Conservation (phyloP, 805 yeast genomes). For the Maudiozyma serrabonitensis region DNA sequence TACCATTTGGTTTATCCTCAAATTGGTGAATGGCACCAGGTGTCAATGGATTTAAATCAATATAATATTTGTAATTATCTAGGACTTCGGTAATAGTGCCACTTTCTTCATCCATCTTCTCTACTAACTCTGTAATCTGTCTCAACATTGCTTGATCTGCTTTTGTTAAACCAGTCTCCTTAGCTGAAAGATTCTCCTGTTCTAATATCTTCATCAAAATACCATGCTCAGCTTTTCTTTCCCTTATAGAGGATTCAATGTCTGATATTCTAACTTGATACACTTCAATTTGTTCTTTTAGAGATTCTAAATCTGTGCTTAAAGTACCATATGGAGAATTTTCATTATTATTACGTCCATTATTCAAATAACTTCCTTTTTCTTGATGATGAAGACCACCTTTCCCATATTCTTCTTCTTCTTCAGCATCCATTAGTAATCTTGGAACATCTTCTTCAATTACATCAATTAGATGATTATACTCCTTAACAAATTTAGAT, state of each 20-base stretch:
- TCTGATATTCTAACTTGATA: constrained; percentile 4
- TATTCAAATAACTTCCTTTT: not conserved
- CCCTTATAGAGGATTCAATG: no score
- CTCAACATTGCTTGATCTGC: constrained; percentile 2
- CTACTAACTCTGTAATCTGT: constrained; percentile 7
- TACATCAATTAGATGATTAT: constrained; percentile 9
- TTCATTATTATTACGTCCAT: not conserved
- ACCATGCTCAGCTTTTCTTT: constrained; percentile 3
- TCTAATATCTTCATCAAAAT: not conserved
- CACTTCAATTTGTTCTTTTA: constrained; percentile 8
- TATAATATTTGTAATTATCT: constrained; percentile 19
- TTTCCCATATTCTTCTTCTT: not conserved
- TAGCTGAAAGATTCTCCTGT: not conserved
- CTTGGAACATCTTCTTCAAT: constrained; percentile 12
- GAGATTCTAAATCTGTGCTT: constrained; percentile 2
- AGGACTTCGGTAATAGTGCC: constrained; percentile 3
- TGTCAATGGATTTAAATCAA: constrained; percentile 12
- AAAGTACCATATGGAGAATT: not conserved
- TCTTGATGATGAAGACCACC: not conserved
- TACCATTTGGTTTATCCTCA: constrained; percentile 16
- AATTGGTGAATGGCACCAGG: constrained; percentile 16
- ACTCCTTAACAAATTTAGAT: constrained; percentile 6
- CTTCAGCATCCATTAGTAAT: constrained; percentile 4
- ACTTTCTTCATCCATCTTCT: constrained; percentile 3
- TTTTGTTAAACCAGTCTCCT: not conserved